Percentiles rank a stretch among this genome's conserved stretches.
phyloP scores from a whole-genome alignment of 768 basidiomycete genomes.

The Termitomyces sp. region DNA sequence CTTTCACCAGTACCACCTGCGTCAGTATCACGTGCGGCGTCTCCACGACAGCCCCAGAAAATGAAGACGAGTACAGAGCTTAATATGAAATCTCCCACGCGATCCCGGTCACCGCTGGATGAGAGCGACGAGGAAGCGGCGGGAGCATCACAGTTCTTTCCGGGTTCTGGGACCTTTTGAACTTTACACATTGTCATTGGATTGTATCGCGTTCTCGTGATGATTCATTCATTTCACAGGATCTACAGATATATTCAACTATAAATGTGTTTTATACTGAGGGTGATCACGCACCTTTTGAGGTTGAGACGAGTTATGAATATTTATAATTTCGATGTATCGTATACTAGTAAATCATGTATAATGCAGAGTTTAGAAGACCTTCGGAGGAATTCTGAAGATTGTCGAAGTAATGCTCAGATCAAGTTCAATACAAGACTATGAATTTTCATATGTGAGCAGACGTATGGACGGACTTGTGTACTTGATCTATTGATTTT shows the following conservation, averaged over 20 bases:
- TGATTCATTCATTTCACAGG: background rate
- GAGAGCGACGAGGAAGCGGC: constrained; percentile 19
- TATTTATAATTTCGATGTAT: background rate
- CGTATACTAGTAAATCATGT: background rate
- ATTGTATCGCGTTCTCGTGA: background rate
- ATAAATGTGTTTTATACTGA: background rate
- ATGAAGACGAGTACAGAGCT: constrained; percentile 35
- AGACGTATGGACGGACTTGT: too few relatives aligned
- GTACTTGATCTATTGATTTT: too few relatives aligned
- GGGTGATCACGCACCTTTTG: background rate
- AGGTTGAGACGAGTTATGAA: background rate
- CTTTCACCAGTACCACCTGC: constrained; percentile 11
- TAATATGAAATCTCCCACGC: constrained; percentile 35
- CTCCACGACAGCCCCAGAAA: constrained; percentile 7
- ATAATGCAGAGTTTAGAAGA: background rate
- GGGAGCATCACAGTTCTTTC: constrained; percentile 30
- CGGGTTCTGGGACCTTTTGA: constrained; percentile 33
- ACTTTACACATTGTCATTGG: background rate
- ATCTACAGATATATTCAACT: background rate
- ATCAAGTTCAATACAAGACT: too few relatives aligned
- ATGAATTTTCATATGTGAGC: too few relatives aligned
- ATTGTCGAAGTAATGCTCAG: too few relatives aligned
- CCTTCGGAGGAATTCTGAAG: background rate
- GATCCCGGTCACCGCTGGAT: constrained; percentile 12
- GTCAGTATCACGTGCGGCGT: constrained; percentile 4